Base-by-base conservation (phyloP, 805 yeast species). In the Candida ovalis region DNA sequence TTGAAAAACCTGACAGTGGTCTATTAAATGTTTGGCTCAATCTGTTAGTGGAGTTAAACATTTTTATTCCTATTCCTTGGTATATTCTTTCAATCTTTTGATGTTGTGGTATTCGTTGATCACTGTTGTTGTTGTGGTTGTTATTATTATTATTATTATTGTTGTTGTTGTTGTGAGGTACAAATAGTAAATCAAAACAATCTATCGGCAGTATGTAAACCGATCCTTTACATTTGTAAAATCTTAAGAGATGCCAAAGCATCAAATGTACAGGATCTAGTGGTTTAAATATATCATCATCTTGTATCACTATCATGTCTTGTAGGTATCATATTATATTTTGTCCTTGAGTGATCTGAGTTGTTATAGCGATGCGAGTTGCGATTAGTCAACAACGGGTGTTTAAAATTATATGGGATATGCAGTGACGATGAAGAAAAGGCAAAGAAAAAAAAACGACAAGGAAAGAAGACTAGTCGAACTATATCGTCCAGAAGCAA, bases 271-370 rank as follows among this genome's bases (percentile, higher is more conserved):
- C 37, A 35, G 57, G 56, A 48, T 52, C 54, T 25, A 47, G 40
- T 36, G 40, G 23, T 46, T 45, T 48, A 54, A 50, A 40, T 43
- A 50, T 43, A 38, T 33, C 45, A 41, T 53, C 52, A 42, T 56
- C 25, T 53, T 58, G 37, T 51, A 52, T 69, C 67, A 66, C 47
- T 27, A 33, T 48, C 57, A 48, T 54, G 35, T 25, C 40, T 25
- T 17, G 10, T 17, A 19, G 27, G 19, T 28, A n/a, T 13, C 44
- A 41, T 41, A 22, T 19, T 28, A 3, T 6, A 3, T 6, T 30
- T 21, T 41, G 30, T 12, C 30, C 30, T 22, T 22, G 30, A 8
- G 25, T 21, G 21, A 22, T 10, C 19, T 12, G 35, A 30, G 35
- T 30, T 5, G 15, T 5, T 30, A 12, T 30, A 7, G 30, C 5